These are phyloP conservation scores for Vigna unguiculata DNA, from an alignment of 306 rosid species.

Conservation along the genomic window DNA sequence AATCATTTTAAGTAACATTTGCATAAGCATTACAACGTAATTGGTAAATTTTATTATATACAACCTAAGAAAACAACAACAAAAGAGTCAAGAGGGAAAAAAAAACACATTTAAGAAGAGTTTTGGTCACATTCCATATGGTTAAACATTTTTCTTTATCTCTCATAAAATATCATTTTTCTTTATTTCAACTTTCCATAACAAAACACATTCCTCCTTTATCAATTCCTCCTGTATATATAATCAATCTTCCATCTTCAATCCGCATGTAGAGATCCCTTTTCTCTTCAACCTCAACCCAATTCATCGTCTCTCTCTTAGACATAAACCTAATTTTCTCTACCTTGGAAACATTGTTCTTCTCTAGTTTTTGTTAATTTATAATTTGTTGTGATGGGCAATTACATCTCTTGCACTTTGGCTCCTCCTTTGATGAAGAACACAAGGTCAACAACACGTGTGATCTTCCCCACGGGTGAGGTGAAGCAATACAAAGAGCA, in stretches of 20 bases:
- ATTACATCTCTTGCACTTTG: conserved; percentile 69
- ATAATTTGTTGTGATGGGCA: conserved; percentile 55
- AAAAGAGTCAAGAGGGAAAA: background rate
- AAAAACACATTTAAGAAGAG: background rate
- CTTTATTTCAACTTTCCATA: background rate
- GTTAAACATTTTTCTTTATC: background rate
- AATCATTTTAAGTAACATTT: background rate
- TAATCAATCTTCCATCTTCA: background rate
- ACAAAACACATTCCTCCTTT: background rate
- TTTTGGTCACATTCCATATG: too few species aligned
- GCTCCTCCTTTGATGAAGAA: conserved; percentile 60
- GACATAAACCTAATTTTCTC: background rate
- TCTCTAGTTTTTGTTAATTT: background rate
- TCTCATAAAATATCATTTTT: background rate
- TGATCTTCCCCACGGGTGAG: conserved; percentile 67
- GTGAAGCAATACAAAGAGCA: conserved; percentile 55
- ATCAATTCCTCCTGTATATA: background rate
- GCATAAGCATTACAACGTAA: too few species aligned
- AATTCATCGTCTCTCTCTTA: background rate
- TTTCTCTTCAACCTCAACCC: background rate
- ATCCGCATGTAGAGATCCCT: background rate
- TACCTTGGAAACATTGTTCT: too few species aligned
- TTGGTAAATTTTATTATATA: too few species aligned
- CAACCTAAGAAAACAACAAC: too few species aligned
- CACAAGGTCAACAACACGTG: conserved; percentile 56